Base-by-base conservation (phyloP, 441 rosid genomes). In the Eruca vesicaria region DNA sequence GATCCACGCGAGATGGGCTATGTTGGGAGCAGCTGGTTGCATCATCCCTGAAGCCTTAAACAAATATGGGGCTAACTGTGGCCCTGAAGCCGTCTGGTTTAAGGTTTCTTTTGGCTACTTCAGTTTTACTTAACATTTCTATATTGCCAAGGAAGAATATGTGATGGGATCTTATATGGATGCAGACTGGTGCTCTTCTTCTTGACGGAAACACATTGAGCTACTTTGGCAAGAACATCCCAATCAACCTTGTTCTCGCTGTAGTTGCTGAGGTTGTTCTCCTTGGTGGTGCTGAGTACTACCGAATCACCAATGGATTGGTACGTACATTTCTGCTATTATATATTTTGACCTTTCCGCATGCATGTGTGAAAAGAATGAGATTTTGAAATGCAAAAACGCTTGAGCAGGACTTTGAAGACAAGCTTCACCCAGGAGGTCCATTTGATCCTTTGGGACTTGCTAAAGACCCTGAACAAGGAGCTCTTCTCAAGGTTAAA, bases 71-170 rank as follows among this genome's bases (percentile, higher is more conserved):
- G 98, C 99, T 73, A 91, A 92, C 86, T 95, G 99, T n/a, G 98
- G 98, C 14, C 99, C 98, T 36, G 99, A 95, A 86, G 98, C 99
- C 2, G 99, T 95, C 58, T 92, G 98, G 98, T 95, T 95, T 74
- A 95, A 92, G 98, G 99, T 94, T 32, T 9, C 26, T 94, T 26
- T 8, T 33, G 19, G 20, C 0, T n/a, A 5, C 19, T 53, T 19
- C 19, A 26, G 1, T 28, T n/a, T 15, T 4, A 29, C 43, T 63
- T 16, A 19, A 15, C 32, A 56, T 16, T n/a, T 63, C 33, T 18
- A 12, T 16, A 29, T 50, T 52, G 62, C 4, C 41, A 53, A 29
- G 31, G 50, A 59, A 67, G 73, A 38, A 21, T 16, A 2, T 67
- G 55, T 41, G 16, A 61, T 45, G 19, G 45, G n/a, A 38, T 11